These are phyloP conservation scores for Parasarocladium wereldwijsianum DNA, from an alignment of 2,329 filamentous ascomycete species.

Conservation along the genomic window DNA sequence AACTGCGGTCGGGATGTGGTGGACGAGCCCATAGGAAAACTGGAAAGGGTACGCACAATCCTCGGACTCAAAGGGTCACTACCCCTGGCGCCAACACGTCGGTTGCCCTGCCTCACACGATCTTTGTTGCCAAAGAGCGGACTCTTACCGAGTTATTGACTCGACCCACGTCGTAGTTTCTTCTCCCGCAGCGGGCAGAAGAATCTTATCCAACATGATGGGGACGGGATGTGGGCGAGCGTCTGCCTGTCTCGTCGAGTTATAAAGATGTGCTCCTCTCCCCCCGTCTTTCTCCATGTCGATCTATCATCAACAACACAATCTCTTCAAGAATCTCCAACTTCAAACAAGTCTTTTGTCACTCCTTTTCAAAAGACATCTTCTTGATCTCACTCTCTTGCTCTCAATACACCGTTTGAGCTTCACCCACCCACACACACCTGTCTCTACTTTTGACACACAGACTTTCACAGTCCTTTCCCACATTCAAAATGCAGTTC, in stretches of 20 bases:
- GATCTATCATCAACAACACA: constrained; percentile 3
- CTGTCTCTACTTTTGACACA: constrained; percentile 8
- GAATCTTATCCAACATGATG: constrained; percentile 3
- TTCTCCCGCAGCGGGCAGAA: constrained; percentile 1
- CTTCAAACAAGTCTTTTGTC: constrained; percentile 5
- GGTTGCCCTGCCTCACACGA: background rate
- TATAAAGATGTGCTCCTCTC: constrained; percentile 6
- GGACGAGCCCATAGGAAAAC: no score
- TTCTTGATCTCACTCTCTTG: background rate
- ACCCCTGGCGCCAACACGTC: background rate
- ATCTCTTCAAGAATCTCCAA: constrained; percentile 4
- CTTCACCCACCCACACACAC: no score
- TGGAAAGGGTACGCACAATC: no score
- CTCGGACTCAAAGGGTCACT: constrained; percentile 1
- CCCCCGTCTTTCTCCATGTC: constrained; percentile 1
- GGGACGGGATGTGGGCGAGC: background rate
- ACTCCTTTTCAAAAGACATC: constrained; percentile 6
- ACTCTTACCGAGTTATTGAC: constrained; percentile 1
- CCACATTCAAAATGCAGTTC: constrained; percentile 37
- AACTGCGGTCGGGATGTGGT: no score
- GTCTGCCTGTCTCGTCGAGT: background rate
- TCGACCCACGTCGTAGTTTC: constrained; percentile 2
- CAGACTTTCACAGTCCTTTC: constrained; percentile 4
- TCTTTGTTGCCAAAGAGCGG: background rate
- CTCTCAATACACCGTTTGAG: no score